phyloP scores from a whole-genome alignment of 345 rosid genomes.

The Psidium guajava region DNA sequence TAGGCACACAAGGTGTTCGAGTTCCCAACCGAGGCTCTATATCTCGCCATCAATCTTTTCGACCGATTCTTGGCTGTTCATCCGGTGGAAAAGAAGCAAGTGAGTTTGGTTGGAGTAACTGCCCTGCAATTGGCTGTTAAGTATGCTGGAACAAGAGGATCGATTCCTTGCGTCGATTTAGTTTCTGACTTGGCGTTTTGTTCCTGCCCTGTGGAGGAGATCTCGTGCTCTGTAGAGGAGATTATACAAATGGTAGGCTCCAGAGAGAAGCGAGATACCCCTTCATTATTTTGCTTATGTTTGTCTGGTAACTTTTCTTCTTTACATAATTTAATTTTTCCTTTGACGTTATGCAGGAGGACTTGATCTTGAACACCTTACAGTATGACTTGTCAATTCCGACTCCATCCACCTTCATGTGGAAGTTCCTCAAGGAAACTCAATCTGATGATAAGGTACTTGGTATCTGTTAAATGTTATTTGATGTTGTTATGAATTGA shows the following conservation, averaged over 20 bases:
- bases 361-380: neutral
- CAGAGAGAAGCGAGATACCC: neutral
- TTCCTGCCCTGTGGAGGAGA: neutral
- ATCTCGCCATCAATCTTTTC: neutral
- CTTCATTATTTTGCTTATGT: neutral
- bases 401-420: neutral
- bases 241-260: neutral
- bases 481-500: neutral
- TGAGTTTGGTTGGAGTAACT: neutral
- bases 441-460: slow-evolving; percentile 22
- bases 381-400: neutral
- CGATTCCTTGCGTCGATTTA: neutral
- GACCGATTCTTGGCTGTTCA: neutral
- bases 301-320: neutral
- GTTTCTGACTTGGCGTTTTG: neutral
- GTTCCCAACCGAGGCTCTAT: neutral
- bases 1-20: neutral
- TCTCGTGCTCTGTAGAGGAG: neutral
- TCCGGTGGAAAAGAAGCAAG: neutral
- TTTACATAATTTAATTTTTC: neutral
- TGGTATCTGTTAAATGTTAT: neutral
- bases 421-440: slow-evolving; percentile 19
- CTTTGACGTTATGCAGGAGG: neutral
- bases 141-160: neutral
- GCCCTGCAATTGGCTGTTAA: neutral